A percentile compares a stretch with the other conserved stretches of the same genome.
Evolutionary conservation across 345 rosid genomes (phyloP).

Genomic region (Gossypium australe): DNA sequence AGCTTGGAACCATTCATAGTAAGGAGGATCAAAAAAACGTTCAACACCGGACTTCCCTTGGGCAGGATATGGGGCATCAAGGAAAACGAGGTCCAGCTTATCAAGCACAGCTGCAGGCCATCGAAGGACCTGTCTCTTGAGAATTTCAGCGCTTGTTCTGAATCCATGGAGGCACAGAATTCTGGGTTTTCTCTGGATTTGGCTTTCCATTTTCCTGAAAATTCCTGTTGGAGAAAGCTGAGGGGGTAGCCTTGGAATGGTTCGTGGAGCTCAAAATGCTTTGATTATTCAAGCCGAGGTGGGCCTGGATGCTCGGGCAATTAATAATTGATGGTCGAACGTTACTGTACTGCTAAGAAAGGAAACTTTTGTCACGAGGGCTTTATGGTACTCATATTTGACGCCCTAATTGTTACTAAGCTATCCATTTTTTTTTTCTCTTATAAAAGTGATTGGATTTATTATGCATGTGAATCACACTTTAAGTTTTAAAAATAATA

Average conservation of each 20-base stretch:
- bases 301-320: not conserved
- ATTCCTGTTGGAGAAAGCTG: not conserved
- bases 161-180: conserved; percentile 52
- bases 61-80: conserved; percentile 42
- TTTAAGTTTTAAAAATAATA: no score
- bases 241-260: not conserved
- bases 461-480: no score
- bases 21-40: conserved; percentile 50
- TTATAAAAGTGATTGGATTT: no score
- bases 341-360: no score
- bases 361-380: no score
- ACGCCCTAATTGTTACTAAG: no score
- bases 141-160: conserved; percentile 43
- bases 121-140: conserved; percentile 28
- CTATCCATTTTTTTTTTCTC: no score
- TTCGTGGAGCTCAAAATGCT: not conserved
- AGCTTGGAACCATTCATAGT: conserved; percentile 46
- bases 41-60: conserved; percentile 34
- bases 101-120: conserved; percentile 41
- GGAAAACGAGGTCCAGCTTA: conserved; percentile 39
- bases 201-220: conserved; percentile 15
- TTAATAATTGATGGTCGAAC: not conserved
- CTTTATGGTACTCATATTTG: no score
- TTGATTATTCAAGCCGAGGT: not conserved
- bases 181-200: conserved; percentile 34